Conservation (phyloP, 208 protist species). For the Wallacemonas collosoma region DNA sequence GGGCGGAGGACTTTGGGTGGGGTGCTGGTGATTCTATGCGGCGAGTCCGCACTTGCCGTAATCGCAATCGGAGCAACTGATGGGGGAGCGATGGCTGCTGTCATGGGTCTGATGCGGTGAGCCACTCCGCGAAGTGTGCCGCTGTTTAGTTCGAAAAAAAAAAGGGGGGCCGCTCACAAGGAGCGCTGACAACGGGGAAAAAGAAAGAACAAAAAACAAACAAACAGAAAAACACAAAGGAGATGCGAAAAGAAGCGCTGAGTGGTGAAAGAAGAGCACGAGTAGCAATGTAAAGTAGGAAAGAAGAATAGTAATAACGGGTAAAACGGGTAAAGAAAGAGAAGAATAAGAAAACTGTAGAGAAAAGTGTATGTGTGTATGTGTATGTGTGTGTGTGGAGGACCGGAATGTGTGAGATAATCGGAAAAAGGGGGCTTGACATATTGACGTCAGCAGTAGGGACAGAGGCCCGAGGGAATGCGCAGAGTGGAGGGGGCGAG, state of each 20-base stretch:
- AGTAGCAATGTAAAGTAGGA: slow-evolving; percentile 1
- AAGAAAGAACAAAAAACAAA: neutral
- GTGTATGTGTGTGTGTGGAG: neutral
- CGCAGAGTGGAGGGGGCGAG: too few relatives aligned
- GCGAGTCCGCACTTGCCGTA: neutral
- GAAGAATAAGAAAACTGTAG: slow-evolving; percentile 14
- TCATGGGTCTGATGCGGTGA: neutral
- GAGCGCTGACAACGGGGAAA: neutral
- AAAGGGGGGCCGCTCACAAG: neutral
- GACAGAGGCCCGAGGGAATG: too few relatives aligned
- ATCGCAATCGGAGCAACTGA: neutral
- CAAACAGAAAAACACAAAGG: neutral
- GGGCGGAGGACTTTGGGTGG: neutral
- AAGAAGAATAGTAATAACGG: neutral
- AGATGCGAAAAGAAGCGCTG: neutral
- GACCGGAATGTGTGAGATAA: too few relatives aligned
- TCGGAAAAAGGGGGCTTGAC: too few relatives aligned
- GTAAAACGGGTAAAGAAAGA: neutral
- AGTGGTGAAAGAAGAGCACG: neutral
- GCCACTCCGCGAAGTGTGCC: neutral
- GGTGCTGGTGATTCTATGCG: neutral
- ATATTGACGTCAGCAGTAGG: too few relatives aligned
- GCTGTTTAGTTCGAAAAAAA: neutral
- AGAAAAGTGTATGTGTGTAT: neutral
- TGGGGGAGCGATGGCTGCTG: neutral